A percentile compares a stretch with the other conserved stretches of the same genome.
Conservation (phyloP, 2,329 filamentous ascomycete genomes). For the Cadophora gregata region DNA sequence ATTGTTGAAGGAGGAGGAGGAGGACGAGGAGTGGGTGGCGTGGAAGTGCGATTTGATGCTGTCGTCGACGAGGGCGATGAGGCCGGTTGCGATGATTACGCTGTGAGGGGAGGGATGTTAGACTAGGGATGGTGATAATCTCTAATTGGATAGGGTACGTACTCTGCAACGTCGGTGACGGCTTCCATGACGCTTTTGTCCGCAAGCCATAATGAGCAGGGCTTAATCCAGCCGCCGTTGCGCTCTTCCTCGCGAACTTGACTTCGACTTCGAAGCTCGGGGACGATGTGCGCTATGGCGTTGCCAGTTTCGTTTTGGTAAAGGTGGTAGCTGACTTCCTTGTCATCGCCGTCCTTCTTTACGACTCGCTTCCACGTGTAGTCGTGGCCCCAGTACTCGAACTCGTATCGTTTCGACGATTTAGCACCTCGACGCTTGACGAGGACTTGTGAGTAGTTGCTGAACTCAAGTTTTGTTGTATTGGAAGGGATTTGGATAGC, state of each 20-base stretch:
- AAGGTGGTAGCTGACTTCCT: conserved; percentile 79
- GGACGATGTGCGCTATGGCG: conserved; percentile 83
- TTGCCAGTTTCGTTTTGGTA: conserved; percentile 66
- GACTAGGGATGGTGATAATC: conserved; percentile 11
- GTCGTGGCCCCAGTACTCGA: conserved; percentile 88
- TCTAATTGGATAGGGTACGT: conserved; percentile 49
- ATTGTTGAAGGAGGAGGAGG: no score
- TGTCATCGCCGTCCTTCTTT: conserved; percentile 67
- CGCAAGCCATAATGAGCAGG: conserved; percentile 89
- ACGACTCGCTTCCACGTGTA: conserved; percentile 84
- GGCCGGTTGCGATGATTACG: conserved; percentile 86
- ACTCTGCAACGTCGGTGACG: conserved; percentile 86
- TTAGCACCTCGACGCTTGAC: conserved; percentile 72
- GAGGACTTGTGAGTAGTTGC: conserved; percentile 94
- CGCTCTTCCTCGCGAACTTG: conserved; percentile 74
- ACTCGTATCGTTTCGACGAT: conserved; percentile 79
- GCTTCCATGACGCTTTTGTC: conserved; percentile 71
- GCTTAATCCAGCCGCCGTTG: conserved; percentile 88
- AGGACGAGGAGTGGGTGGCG: conserved; percentile 25
- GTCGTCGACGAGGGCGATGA: conserved; percentile 88
- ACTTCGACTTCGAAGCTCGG: conserved; percentile 73
- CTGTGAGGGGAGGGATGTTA: conserved; percentile 52
- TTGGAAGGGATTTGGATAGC: conserved; percentile 63
- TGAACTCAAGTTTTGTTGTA: conserved; percentile 89
- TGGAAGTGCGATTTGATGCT: conserved; percentile 68